These are phyloP conservation scores for Cucumis melo DNA, from an alignment of 306 rosid genomes.

Conservation along the genomic window DNA sequence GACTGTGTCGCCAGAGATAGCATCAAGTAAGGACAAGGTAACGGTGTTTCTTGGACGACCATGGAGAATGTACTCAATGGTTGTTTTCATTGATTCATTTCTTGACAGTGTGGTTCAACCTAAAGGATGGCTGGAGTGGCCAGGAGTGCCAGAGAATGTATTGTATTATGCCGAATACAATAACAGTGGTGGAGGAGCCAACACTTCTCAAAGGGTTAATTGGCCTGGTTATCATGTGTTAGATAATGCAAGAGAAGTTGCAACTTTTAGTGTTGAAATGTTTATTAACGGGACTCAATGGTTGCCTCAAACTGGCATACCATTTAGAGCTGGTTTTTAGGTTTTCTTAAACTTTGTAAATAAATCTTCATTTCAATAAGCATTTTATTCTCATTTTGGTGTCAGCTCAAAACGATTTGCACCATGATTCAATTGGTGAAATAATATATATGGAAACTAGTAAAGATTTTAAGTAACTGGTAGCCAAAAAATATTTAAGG, in stretches of 20 bases:
- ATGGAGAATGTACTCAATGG: neutral
- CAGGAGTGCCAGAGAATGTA: neutral
- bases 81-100: neutral
- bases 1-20: neutral
- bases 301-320: neutral
- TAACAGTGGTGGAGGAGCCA: neutral
- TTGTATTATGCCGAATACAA: neutral
- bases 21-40: neutral
- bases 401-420: no score
- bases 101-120: neutral
- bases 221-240: neutral
- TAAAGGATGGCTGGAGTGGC: neutral
- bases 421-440: no score
- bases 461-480: no score
- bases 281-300: neutral
- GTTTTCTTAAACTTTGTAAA: no score
- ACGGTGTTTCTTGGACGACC: neutral
- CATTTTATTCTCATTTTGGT: no score
- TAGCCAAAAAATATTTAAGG: no score
- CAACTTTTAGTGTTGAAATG: neutral
- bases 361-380: no score
- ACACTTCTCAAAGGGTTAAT: neutral
- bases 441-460: no score
- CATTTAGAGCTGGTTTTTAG: neutral
- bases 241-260: neutral